Conservation (phyloP, 2,329 filamentous ascomycete species). For the Alternaria sp. region DNA sequence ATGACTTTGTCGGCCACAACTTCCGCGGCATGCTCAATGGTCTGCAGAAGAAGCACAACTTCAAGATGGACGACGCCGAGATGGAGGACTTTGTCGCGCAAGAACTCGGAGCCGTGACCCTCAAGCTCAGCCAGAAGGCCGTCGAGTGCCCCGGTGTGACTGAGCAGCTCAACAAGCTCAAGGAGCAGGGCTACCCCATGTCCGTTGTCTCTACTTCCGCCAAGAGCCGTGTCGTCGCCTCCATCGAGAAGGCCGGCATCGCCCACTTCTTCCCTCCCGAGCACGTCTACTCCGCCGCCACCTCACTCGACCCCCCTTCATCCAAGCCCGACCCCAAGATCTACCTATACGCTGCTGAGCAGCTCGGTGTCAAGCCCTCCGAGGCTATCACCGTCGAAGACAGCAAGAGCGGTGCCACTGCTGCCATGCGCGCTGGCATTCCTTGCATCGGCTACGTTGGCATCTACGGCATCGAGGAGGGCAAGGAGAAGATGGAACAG, state of each 20-base stretch:
- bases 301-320: slow-evolving; percentile 77
- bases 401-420: slow-evolving; percentile 82
- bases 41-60: slow-evolving; percentile 77
- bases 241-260: slow-evolving; percentile 79
- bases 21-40: slow-evolving; percentile 89
- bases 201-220: slow-evolving; percentile 84
- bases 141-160: slow-evolving; percentile 73
- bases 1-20: slow-evolving; percentile 91
- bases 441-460: slow-evolving; percentile 86
- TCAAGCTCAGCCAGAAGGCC: slow-evolving; percentile 73
- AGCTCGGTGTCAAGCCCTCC: slow-evolving; percentile 71
- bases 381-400: slow-evolving; percentile 87
- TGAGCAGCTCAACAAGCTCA: slow-evolving; percentile 70
- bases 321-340: slow-evolving; percentile 91
- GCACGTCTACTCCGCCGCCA: slow-evolving; percentile 82
- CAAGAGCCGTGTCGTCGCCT: slow-evolving; percentile 76
- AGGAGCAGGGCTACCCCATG: slow-evolving; percentile 70
- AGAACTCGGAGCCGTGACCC: slow-evolving; percentile 85
- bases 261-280: slow-evolving; percentile 79
- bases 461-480: slow-evolving; percentile 57
- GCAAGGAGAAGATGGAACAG: slow-evolving; percentile 52
- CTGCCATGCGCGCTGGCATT: slow-evolving; percentile 78
- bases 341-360: slow-evolving; percentile 78
- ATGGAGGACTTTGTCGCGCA: slow-evolving; percentile 74
- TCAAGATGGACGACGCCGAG: slow-evolving; percentile 71